Percentiles rank a stretch among this genome's conserved stretches.
Evolutionary conservation across 495 filamentous ascomycete species (phyloP).

Genomic region (Umbilicaria muhlenbergii): DNA sequence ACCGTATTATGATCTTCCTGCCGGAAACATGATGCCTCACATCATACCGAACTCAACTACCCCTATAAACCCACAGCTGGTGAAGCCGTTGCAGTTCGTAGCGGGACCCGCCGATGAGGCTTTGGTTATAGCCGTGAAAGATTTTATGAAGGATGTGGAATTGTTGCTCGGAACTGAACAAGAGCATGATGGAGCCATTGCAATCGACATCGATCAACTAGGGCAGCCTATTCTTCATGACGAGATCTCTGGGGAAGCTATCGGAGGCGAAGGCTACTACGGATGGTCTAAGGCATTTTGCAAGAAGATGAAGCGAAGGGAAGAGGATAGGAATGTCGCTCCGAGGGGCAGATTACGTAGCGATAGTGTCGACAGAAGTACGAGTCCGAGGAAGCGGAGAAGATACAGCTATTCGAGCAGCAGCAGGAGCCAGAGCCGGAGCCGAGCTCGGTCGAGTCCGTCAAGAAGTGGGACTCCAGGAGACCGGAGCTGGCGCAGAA

Average conservation of each 20-base stretch:
- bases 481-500: conserved; percentile 11
- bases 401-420: conserved; percentile 33
- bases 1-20: conserved; percentile 74
- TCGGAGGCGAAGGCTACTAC: conserved; percentile 61
- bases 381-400: conserved; percentile 24
- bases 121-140: conserved; percentile 50
- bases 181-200: conserved; percentile 21
- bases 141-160: conserved; percentile 51
- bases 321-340: conserved; percentile 17
- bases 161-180: conserved; percentile 36
- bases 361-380: conserved; percentile 14
- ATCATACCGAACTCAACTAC: conserved; percentile 60
- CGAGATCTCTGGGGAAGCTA: conserved; percentile 41
- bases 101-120: conserved; percentile 55
- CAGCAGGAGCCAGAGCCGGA: conserved; percentile 9
- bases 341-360: conserved; percentile 11
- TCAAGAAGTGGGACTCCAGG: background rate
- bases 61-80: conserved; percentile 53
- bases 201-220: conserved; percentile 53
- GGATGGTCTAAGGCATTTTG: conserved; percentile 76
- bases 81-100: conserved; percentile 59
- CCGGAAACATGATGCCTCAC: conserved; percentile 64
- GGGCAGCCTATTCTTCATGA: conserved; percentile 51
- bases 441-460: no score
- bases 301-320: conserved; percentile 58